Conservation (phyloP, 1,284 basidiomycete genomes). For the Tilletia caries region DNA sequence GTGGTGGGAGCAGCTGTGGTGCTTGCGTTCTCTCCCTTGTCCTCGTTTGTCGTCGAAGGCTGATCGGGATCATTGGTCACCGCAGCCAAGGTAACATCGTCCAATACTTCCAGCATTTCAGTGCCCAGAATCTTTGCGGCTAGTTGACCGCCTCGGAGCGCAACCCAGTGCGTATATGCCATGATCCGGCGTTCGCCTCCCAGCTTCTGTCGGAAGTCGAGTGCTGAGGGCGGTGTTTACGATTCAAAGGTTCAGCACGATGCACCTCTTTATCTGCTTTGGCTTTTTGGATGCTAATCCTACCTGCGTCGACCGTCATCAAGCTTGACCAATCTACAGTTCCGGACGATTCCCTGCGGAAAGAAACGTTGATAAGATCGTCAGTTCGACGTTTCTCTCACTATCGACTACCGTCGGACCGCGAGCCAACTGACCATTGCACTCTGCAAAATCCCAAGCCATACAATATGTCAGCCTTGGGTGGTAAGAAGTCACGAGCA, state of each 20-base stretch:
- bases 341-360: conserved; percentile 21
- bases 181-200: conserved; percentile 79
- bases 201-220: conserved; percentile 73
- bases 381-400: too few relatives aligned
- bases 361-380: too few relatives aligned
- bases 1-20: too few relatives aligned
- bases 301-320: conserved; percentile 23
- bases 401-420: too few relatives aligned
- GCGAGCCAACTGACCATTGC: conserved; percentile 22
- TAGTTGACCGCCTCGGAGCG: conserved; percentile 67
- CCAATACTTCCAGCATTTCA: conserved; percentile 58
- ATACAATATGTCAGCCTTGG: conserved; percentile 15
- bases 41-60: neutral
- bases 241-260: neutral
- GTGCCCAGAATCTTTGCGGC: conserved; percentile 69
- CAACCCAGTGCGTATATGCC: conserved; percentile 71
- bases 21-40: neutral
- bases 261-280: neutral
- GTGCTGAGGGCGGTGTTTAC: too few relatives aligned
- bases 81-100: conserved; percentile 22
- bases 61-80: conserved; percentile 28
- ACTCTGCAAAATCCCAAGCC: conserved; percentile 13
- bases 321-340: conserved; percentile 31
- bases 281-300: neutral
- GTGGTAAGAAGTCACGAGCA: neutral